phyloP scores from a whole-genome alignment of 2,329 filamentous ascomycete species.

The Thielaviopsis populi region DNA sequence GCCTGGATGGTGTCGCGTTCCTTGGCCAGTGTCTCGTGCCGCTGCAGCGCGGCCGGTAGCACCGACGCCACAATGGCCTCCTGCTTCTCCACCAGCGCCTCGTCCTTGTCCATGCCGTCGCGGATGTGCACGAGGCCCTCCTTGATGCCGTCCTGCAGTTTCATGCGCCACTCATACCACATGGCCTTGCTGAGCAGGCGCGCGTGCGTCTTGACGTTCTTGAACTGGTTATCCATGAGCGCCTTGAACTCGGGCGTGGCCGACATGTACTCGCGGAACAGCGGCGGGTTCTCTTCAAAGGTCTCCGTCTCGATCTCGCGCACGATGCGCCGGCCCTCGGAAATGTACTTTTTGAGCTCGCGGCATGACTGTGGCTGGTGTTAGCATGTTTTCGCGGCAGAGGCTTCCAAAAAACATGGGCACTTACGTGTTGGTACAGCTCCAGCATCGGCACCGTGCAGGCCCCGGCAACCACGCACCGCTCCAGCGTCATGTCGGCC shows the following conservation, averaged over 20 bases:
- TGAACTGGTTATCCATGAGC: slow-evolving; percentile 92
- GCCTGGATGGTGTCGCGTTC: slow-evolving; percentile 56
- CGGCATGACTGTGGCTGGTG: slow-evolving; percentile 57
- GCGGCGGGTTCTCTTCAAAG: slow-evolving; percentile 71
- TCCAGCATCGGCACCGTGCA: slow-evolving; percentile 89
- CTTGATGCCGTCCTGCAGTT: slow-evolving; percentile 65
- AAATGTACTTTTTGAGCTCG: slow-evolving; percentile 93
- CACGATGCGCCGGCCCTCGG: slow-evolving; percentile 77
- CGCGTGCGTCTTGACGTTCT: slow-evolving; percentile 89
- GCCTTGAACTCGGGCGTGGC: slow-evolving; percentile 69
- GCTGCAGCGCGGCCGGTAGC: slow-evolving; percentile 49
- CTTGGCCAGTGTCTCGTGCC: slow-evolving; percentile 43
- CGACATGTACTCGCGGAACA: slow-evolving; percentile 83
- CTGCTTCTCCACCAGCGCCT: slow-evolving; percentile 49
- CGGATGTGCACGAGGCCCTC: slow-evolving; percentile 63
- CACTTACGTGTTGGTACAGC: slow-evolving; percentile 50
- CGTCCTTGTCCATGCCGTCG: slow-evolving; percentile 63
- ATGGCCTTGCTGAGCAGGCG: slow-evolving; percentile 82
- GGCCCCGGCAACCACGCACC: slow-evolving; percentile 73
- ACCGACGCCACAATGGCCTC: slow-evolving; percentile 51
- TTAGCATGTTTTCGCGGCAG: slow-evolving; percentile 2
- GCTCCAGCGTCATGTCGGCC: slow-evolving; percentile 49
- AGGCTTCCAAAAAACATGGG: not conserved
- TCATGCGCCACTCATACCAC: slow-evolving; percentile 97
- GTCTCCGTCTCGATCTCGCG: slow-evolving; percentile 83